A percentile compares a stretch with the other conserved stretches of the same genome.
These are phyloP conservation scores for Dissoconium aciculare DNA, from an alignment of 2,329 filamentous ascomycete genomes.

Conservation along the genomic window DNA sequence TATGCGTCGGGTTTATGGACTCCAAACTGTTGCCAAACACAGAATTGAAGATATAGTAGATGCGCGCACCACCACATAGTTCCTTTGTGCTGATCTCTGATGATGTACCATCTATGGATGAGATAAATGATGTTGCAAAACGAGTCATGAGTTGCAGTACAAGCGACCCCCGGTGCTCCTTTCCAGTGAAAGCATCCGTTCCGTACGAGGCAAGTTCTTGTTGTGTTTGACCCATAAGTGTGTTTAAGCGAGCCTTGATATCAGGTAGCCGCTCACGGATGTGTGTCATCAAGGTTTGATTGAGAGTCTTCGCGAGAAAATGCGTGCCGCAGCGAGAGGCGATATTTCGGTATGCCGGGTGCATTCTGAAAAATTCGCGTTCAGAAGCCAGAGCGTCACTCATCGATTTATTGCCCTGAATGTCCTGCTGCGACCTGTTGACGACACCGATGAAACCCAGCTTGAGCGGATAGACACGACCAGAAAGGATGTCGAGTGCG, in stretches of 20 bases:
- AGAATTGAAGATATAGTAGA: slow-evolving; percentile 99
- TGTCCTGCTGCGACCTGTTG: slow-evolving; percentile 95
- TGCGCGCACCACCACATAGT: slow-evolving; percentile 81
- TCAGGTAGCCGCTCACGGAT: slow-evolving; percentile 92
- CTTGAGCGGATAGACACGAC: slow-evolving; percentile 90
- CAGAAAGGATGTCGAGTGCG: slow-evolving; percentile 91
- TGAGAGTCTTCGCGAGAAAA: slow-evolving; percentile 85
- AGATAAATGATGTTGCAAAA: slow-evolving; percentile 94
- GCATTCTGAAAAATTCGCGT: slow-evolving; percentile 89
- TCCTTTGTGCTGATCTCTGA: slow-evolving; percentile 98
- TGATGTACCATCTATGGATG: slow-evolving; percentile 95
- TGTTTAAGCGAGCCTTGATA: slow-evolving; percentile 95
- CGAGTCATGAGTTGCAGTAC: slow-evolving; percentile 97
- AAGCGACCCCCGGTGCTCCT: slow-evolving; percentile 86
- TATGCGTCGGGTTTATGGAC: slow-evolving; percentile 88
- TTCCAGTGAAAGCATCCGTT: slow-evolving; percentile 93
- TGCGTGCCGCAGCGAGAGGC: slow-evolving; percentile 84
- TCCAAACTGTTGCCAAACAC: slow-evolving; percentile 95
- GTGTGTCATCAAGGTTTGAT: slow-evolving; percentile 87
- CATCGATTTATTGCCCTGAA: slow-evolving; percentile 89
- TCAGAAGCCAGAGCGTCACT: slow-evolving; percentile 81
- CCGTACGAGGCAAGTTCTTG: slow-evolving; percentile 96
- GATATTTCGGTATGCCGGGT: slow-evolving; percentile 95
- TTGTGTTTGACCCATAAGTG: slow-evolving; percentile 98
- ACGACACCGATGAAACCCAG: slow-evolving; percentile 96